Conservation (phyloP, 2,329 filamentous ascomycete genomes). For the Botrytis elliptica region DNA sequence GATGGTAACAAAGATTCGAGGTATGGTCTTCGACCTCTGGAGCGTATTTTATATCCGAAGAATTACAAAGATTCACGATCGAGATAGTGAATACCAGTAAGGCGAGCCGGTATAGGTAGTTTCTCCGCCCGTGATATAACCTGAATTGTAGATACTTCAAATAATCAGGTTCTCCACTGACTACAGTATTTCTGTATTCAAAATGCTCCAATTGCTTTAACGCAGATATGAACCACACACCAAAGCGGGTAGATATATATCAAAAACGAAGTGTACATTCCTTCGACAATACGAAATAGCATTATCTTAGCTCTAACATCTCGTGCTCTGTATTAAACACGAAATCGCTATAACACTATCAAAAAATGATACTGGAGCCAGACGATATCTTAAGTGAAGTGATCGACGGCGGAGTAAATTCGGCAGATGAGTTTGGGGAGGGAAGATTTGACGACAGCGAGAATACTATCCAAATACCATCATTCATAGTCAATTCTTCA, state of each 20-base stretch:
- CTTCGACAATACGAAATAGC: neutral
- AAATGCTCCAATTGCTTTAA: neutral
- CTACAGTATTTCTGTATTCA: neutral
- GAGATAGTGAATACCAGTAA: neutral
- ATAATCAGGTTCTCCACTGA: too few species aligned
- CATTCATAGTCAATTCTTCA: neutral
- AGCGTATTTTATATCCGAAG: neutral
- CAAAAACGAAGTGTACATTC: neutral
- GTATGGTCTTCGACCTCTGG: neutral
- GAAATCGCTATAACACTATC: accelerated
- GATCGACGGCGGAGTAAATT: neutral
- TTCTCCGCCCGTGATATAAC: neutral
- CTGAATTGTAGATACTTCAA: neutral
- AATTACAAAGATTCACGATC: neutral
- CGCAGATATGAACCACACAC: neutral
- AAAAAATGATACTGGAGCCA: neutral
- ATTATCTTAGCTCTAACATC: neutral
- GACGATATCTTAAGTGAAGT: neutral
- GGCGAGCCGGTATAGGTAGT: accelerated
- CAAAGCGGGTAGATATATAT: neutral
- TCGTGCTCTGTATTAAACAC: neutral
- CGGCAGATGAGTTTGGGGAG: neutral
- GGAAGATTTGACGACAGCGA: neutral
- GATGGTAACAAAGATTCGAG: neutral
- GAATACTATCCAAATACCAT: neutral